Conservation (phyloP, 768 basidiomycete species). For the Daedalea quercina region DNA sequence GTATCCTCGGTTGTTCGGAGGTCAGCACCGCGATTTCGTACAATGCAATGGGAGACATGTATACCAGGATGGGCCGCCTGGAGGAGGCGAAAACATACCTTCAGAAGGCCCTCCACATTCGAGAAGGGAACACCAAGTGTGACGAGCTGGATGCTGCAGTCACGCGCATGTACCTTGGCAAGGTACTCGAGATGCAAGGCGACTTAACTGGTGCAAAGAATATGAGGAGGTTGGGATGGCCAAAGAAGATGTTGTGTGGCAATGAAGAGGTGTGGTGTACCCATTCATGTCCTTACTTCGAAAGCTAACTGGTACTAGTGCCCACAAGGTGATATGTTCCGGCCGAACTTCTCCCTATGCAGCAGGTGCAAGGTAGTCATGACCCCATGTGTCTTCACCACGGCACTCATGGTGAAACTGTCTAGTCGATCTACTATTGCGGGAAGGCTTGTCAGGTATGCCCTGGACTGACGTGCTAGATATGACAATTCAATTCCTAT, state of each 20-base stretch:
- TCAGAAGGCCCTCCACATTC: slow-evolving; percentile 21
- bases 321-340: slow-evolving; percentile 13
- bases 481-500: background rate
- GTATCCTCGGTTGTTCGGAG: slow-evolving; percentile 7
- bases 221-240: slow-evolving; percentile 19
- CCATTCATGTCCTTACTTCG: background rate
- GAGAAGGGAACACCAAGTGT: slow-evolving; percentile 13
- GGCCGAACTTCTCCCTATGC: slow-evolving; percentile 19
- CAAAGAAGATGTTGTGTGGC: slow-evolving; percentile 20
- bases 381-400: too few relatives aligned
- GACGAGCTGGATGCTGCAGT: slow-evolving; percentile 25
- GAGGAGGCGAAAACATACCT: slow-evolving; percentile 32
- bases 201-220: slow-evolving; percentile 24
- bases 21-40: slow-evolving; percentile 23
- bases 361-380: slow-evolving; percentile 21
- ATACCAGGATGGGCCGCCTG: slow-evolving; percentile 25
- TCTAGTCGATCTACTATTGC: slow-evolving; percentile 22
- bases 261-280: slow-evolving; percentile 16
- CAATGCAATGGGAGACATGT: slow-evolving; percentile 30
- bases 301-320: slow-evolving; percentile 15
- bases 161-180: slow-evolving; percentile 30
- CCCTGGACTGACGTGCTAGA: background rate
- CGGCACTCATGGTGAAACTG: too few relatives aligned
- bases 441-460: slow-evolving; percentile 20
- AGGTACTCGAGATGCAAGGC: slow-evolving; percentile 28